These are phyloP conservation scores for Teratosphaeria pseudoeucalypti DNA, from an alignment of 2,329 filamentous ascomycete genomes.

Conservation along the genomic window DNA sequence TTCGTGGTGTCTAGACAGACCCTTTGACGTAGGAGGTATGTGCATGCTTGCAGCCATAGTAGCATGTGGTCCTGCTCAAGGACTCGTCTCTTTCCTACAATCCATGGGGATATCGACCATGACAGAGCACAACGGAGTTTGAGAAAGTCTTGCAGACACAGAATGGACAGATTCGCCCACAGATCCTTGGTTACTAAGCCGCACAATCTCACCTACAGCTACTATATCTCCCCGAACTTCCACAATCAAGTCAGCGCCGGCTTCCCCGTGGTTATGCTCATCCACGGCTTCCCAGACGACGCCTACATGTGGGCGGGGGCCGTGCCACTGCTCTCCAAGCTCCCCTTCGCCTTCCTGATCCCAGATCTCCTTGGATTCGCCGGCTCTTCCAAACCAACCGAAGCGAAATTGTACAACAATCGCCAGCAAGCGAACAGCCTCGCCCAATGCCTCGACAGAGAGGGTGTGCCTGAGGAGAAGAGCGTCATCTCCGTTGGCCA, in stretches of 20 bases:
- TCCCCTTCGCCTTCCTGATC: conserved; percentile 25
- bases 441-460: conserved; percentile 30
- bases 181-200: conserved; percentile 16
- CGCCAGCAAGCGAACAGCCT: conserved; percentile 29
- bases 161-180: conserved; percentile 18
- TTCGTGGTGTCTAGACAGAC: background rate
- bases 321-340: conserved; percentile 14
- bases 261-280: conserved; percentile 28
- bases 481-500: conserved; percentile 36
- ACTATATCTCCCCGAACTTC: conserved; percentile 21
- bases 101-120: too few species aligned
- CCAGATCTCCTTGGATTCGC: conserved; percentile 33
- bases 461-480: conserved; percentile 17
- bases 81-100: too few species aligned
- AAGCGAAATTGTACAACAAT: conserved; percentile 26
- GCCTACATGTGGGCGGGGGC: conserved; percentile 37
- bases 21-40: background rate
- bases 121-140: too few species aligned
- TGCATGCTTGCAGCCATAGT: background rate
- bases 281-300: conserved; percentile 44
- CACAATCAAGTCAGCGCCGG: conserved; percentile 9
- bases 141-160: background rate
- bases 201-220: conserved; percentile 19
- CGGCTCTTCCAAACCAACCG: conserved; percentile 28
- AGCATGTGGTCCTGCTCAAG: background rate